A percentile compares a stretch with the other conserved stretches of the same genome.
These are phyloP conservation scores for Alternaria metachromatica DNA, from an alignment of 2,329 filamentous ascomycete genomes.

Conservation along the genomic window DNA sequence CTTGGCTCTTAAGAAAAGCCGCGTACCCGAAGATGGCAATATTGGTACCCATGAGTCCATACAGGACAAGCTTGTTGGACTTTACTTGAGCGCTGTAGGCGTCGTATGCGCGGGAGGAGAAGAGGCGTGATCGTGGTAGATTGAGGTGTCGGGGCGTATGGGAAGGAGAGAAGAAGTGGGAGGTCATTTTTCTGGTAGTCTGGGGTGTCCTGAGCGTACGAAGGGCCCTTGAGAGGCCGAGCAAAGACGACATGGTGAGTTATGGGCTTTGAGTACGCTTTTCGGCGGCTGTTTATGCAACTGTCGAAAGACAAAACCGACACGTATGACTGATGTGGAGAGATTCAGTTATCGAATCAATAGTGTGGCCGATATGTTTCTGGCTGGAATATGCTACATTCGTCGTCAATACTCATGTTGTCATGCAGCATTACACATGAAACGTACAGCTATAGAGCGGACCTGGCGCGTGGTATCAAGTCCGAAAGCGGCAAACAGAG, in stretches of 20 bases:
- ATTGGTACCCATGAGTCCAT: conserved; percentile 51
- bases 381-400: background rate
- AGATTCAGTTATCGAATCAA: background rate
- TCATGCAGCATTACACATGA: background rate
- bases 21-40: conserved; percentile 48
- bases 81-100: conserved; percentile 3
- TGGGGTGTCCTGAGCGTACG: conserved; percentile 9
- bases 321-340: background rate
- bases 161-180: conserved; percentile 29
- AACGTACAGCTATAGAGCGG: background rate
- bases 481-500: conserved; percentile 29
- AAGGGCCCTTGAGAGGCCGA: conserved; percentile 14
- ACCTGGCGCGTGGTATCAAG: conserved; percentile 14
- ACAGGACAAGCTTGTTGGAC: conserved; percentile 37
- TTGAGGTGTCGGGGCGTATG: conserved; percentile 7
- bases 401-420: background rate
- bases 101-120: conserved; percentile 4
- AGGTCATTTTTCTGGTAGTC: conserved; percentile 12
- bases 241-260: conserved; percentile 9
- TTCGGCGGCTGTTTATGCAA: background rate
- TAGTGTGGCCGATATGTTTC: background rate
- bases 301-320: background rate
- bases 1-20: conserved; percentile 40
- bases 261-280: background rate
- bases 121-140: conserved; percentile 16